These are phyloP conservation scores for Pseudopyricularia cyperi DNA, from an alignment of 2,329 filamentous ascomycete genomes.

Conservation along the genomic window DNA sequence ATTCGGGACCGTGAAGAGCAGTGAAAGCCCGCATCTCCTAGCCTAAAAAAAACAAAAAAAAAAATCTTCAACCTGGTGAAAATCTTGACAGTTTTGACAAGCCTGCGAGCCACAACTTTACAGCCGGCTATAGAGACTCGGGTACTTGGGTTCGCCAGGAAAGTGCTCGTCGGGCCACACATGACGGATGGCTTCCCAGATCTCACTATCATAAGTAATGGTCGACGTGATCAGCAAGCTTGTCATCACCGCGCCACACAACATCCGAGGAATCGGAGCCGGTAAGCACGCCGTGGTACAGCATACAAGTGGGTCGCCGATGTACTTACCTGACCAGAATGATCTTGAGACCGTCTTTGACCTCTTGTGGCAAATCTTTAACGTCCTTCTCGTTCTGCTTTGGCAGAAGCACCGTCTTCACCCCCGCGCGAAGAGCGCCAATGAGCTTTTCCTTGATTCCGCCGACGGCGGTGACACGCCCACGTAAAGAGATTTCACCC, in stretches of 20 bases:
- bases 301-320: slow-evolving; percentile 28
- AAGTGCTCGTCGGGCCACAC: slow-evolving; percentile 88
- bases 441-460: slow-evolving; percentile 99
- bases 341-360: slow-evolving; percentile 76
- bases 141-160: slow-evolving; percentile 56
- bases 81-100: not conserved
- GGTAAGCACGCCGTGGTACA: slow-evolving; percentile 6
- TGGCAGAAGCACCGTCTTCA: slow-evolving; percentile 85
- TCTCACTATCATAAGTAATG: slow-evolving; percentile 44
- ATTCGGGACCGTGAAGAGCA: not conserved
- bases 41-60: not conserved
- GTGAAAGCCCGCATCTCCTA: not conserved
- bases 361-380: slow-evolving; percentile 80
- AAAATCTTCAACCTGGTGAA: not conserved
- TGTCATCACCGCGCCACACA: slow-evolving; percentile 5
- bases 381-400: slow-evolving; percentile 85
- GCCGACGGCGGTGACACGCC: slow-evolving; percentile 84
- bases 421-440: slow-evolving; percentile 80
- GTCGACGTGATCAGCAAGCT: slow-evolving; percentile 10
- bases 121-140: slow-evolving; percentile 66
- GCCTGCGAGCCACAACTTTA: slow-evolving; percentile 24
- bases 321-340: slow-evolving; percentile 67
- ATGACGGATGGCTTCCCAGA: slow-evolving; percentile 83
- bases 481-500: slow-evolving; percentile 66
- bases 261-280: slow-evolving; percentile 4